These are phyloP conservation scores for Dunaliella primolecta DNA, from an alignment of 139 green algal species.

Conservation along the genomic window DNA sequence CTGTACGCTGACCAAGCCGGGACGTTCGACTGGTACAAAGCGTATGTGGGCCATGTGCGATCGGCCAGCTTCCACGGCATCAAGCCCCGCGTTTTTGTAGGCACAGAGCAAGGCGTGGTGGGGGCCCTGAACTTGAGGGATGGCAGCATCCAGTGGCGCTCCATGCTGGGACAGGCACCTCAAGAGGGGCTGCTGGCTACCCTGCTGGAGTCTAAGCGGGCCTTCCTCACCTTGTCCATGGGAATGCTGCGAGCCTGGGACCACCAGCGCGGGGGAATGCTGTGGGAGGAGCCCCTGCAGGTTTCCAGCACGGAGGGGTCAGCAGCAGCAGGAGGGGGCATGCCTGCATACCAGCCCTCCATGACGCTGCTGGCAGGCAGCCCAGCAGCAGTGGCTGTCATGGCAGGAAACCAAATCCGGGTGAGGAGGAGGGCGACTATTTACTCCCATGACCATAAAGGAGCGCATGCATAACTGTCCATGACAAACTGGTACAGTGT, in stretches of 20 bases:
- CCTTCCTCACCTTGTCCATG: constrained; percentile 31
- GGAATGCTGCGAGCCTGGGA: constrained; percentile 50
- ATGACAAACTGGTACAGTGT: too few species aligned
- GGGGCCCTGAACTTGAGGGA: constrained; percentile 52
- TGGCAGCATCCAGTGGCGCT: constrained; percentile 65
- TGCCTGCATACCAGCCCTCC: neutral
- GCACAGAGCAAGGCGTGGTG: constrained; percentile 49
- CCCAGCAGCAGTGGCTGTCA: neutral
- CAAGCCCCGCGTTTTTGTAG: constrained; percentile 42
- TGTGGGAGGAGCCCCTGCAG: neutral
- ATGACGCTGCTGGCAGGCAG: constrained; percentile 3
- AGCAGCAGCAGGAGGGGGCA: neutral
- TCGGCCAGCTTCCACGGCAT: constrained; percentile 34
- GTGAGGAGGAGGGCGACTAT: neutral
- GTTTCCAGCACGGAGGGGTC: neutral
- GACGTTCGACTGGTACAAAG: constrained; percentile 69
- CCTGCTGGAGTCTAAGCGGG: constrained; percentile 24
- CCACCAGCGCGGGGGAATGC: constrained; percentile 21
- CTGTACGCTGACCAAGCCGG: constrained; percentile 71
- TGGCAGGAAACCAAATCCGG: constrained; percentile 4
- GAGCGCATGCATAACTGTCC: too few species aligned
- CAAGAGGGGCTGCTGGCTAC: neutral
- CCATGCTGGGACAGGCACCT: constrained; percentile 29
- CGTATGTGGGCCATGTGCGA: constrained; percentile 55
- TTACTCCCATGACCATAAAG: neutral